Evolutionary conservation across 495 filamentous ascomycete species (phyloP).

Genomic region (Hyaloscypha bicolor): DNA sequence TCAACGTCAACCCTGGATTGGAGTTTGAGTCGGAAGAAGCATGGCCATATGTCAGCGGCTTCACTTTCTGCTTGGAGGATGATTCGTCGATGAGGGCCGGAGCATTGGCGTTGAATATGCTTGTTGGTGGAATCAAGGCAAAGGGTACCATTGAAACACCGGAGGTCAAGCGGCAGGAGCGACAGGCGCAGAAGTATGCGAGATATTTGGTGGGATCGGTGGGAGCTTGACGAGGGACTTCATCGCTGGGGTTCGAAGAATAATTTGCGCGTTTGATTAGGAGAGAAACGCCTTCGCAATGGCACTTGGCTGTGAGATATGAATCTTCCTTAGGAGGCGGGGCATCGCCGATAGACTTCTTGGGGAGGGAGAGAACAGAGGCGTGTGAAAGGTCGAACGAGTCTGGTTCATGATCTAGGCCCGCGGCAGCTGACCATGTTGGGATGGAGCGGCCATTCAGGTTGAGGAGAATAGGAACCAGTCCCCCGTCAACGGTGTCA

Average conservation of each 20-base stretch:
- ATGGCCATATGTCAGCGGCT: background rate
- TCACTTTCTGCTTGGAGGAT: background rate
- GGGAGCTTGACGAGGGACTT: background rate
- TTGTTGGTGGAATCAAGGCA: background rate
- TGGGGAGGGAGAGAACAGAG: slow-evolving; percentile 2
- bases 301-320: slow-evolving; percentile 14
- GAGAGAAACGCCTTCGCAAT: slow-evolving; percentile 13
- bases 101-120: slow-evolving; percentile 5
- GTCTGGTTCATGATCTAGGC: background rate
- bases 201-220: slow-evolving; percentile 12
- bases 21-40: background rate
- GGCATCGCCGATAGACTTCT: background rate
- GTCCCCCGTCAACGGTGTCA: slow-evolving; percentile 17
- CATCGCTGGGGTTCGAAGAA: background rate
- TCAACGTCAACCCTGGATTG: slow-evolving; percentile 6
- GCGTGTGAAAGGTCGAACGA: slow-evolving; percentile 8
- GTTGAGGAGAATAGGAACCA: slow-evolving; percentile 6
- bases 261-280: slow-evolving; percentile 15
- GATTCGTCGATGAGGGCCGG: background rate
- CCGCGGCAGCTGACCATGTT: background rate
- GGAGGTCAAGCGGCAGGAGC: slow-evolving; percentile 11
- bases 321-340: background rate
- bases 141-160: slow-evolving; percentile 13
- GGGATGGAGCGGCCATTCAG: slow-evolving; percentile 14
- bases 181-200: slow-evolving; percentile 15